Evolutionary conservation across 805 yeast genomes (phyloP).

Genomic region (Schizosaccharomyces octosporus): DNA sequence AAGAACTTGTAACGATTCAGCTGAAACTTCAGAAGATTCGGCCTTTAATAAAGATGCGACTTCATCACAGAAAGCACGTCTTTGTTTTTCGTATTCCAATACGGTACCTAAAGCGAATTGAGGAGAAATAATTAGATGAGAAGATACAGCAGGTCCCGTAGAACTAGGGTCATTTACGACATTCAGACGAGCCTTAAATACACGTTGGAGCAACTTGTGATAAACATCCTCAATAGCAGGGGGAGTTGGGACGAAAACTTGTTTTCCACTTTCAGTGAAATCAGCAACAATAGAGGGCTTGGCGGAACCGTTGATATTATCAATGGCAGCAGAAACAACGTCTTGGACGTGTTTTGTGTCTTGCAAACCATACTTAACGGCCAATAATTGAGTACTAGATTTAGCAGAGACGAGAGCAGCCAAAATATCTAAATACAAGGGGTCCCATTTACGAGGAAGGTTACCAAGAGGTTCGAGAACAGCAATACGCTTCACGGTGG

Average conservation of each 20-base stretch:
- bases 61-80: slow-evolving; percentile 20
- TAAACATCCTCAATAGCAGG: slow-evolving; percentile 46
- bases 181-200: slow-evolving; percentile 29
- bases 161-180: slow-evolving; percentile 25
- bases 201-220: slow-evolving; percentile 45
- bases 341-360: neutral
- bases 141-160: slow-evolving; percentile 20
- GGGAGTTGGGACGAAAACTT: slow-evolving; percentile 6
- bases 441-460: slow-evolving; percentile 28
- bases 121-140: slow-evolving; percentile 27
- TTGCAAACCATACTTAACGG: slow-evolving; percentile 18
- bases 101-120: slow-evolving; percentile 72
- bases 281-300: slow-evolving; percentile 39
- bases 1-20: slow-evolving; percentile 28
- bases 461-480: slow-evolving; percentile 40
- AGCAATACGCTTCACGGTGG: slow-evolving; percentile 28
- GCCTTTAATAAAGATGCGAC: slow-evolving; percentile 19
- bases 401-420: slow-evolving; percentile 27
- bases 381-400: slow-evolving; percentile 11
- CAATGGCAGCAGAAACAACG: neutral
- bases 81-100: slow-evolving; percentile 30
- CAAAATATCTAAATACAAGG: slow-evolving; percentile 38
- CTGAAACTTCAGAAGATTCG: slow-evolving; percentile 17
- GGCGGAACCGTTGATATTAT: slow-evolving; percentile 18
- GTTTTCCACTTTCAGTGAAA: slow-evolving; percentile 22